Base-by-base conservation (phyloP, 805 yeast species). In the Candida pseudoglaebosa region DNA sequence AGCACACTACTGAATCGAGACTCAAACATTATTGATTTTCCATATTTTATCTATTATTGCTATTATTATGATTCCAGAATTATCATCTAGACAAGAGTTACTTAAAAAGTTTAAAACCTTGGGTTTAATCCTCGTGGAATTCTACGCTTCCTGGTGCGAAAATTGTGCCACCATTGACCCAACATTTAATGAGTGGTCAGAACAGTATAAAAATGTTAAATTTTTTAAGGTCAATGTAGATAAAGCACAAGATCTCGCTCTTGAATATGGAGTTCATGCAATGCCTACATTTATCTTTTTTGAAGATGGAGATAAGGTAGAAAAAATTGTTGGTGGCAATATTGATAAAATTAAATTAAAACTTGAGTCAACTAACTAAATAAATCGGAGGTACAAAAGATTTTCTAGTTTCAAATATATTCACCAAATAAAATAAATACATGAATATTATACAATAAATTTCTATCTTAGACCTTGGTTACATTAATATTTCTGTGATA, bases 161-260 rank as follows among this genome's bases (percentile, higher is more conserved):
- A 71, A 71, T 4, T 67, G 72, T 40, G 66, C 66, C 43, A 67
- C 70, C 5, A 52, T 66, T 32, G 69, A 62, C 24, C 72, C 71
- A 3, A 49, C 64, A 4, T 55, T 65, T 37, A 59, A 52, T n/a
- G 45, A 47, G 24, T 53, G 65, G 46, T 57, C 70, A 14, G 55
- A 56, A 37, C 56, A 52, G 42, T 49, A 57, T 10, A 67, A 70
- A 12, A 71, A 70, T 40, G 85, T 79, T 1, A 70, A 70, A 38
- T 84, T 84, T 50, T 77, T 73, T 48, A 80, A 83, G 52, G 79
- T 82, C 24, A 89, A 84, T 49, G 88, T 84, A 34, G 93, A 84
- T 54, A 66, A 70, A 28, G 72, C 73, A 19, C 64, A 61, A 13
- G 86, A 79, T 29, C 62, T 82, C 37, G 85, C 89, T 7, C 61